These are phyloP conservation scores for Vitis amurensis DNA, from an alignment of 164 flowering plant genomes.

Conservation along the genomic window DNA sequence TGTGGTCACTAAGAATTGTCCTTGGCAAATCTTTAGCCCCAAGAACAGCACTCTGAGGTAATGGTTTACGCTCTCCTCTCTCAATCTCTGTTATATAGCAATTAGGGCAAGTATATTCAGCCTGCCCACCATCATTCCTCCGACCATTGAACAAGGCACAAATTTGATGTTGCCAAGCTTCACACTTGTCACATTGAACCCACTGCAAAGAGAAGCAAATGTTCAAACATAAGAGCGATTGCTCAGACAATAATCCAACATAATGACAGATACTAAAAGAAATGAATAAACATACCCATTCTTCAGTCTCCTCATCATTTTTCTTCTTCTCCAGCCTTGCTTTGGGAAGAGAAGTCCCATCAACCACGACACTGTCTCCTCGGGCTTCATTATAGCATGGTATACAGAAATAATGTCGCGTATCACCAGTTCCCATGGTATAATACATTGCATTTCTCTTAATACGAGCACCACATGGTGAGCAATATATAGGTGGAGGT, in stretches of 20 bases:
- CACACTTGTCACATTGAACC: conserved; percentile 99
- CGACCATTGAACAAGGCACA: conserved; percentile 97
- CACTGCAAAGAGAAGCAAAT: conserved; percentile 60
- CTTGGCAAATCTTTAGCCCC: conserved; percentile 98
- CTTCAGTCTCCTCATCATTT: conserved; percentile 98
- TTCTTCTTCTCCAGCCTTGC: conserved; percentile 84
- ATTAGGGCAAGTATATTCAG: conserved; percentile 97
- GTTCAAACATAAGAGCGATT: background rate
- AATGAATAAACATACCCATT: conserved; percentile 62
- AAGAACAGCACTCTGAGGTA: conserved; percentile 98
- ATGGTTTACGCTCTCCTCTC: conserved; percentile 82
- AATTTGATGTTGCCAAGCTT: conserved; percentile 99
- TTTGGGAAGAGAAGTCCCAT: conserved; percentile 67
- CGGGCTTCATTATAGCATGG: conserved; percentile 94
- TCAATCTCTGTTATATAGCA: conserved; percentile 86
- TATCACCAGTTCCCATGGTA: conserved; percentile 83
- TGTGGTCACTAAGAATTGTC: conserved; percentile 93
- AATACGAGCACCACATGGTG: conserved; percentile 88
- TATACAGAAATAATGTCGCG: conserved; percentile 90
- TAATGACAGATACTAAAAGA: background rate
- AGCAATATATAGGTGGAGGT: conserved; percentile 96
- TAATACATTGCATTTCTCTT: conserved; percentile 92
- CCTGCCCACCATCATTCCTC: conserved; percentile 96
- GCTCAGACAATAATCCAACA: background rate
- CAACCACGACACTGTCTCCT: conserved; percentile 74